Conservation (phyloP, 2,329 filamentous ascomycete species). For the Neoarthrinium moseri region DNA sequence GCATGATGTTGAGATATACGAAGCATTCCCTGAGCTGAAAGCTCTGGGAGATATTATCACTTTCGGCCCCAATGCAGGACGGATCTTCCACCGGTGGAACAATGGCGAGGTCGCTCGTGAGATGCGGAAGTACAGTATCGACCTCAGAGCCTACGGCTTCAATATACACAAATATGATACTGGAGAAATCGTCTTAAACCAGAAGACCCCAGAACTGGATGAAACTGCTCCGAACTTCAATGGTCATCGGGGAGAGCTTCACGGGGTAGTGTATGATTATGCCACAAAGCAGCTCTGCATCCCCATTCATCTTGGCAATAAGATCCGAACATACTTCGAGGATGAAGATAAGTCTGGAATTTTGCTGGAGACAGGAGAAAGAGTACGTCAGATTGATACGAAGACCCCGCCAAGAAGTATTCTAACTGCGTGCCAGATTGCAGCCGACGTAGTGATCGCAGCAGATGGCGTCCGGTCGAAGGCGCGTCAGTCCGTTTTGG, state of each 20-base stretch:
- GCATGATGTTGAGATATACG: constrained; percentile 57
- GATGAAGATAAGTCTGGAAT: constrained; percentile 29
- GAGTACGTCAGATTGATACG: constrained; percentile 22
- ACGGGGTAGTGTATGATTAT: constrained; percentile 58
- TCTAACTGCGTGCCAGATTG: constrained; percentile 24
- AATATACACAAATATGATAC: constrained; percentile 61
- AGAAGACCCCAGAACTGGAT: constrained; percentile 41
- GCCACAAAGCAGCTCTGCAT: constrained; percentile 53
- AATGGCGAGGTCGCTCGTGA: constrained; percentile 44
- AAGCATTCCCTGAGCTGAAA: constrained; percentile 57
- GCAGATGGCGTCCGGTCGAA: constrained; percentile 55
- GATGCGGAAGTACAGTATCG: constrained; percentile 50
- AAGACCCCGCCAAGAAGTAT: constrained; percentile 10
- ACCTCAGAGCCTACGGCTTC: constrained; percentile 53
- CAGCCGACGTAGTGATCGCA: constrained; percentile 51
- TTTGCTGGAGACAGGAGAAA: constrained; percentile 2
- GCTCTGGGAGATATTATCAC: constrained; percentile 61
- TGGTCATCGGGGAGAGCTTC: constrained; percentile 60
- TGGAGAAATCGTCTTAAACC: constrained; percentile 59
- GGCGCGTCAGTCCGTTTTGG: constrained; percentile 48
- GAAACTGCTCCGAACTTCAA: constrained; percentile 55
- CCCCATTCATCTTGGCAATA: constrained; percentile 51
- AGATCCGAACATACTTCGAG: constrained; percentile 54
- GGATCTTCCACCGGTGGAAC: constrained; percentile 60
- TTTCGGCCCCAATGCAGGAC: constrained; percentile 59